Evolutionary conservation across 805 yeast species (phyloP).

Genomic region (Torulaspora microellipsoides): DNA sequence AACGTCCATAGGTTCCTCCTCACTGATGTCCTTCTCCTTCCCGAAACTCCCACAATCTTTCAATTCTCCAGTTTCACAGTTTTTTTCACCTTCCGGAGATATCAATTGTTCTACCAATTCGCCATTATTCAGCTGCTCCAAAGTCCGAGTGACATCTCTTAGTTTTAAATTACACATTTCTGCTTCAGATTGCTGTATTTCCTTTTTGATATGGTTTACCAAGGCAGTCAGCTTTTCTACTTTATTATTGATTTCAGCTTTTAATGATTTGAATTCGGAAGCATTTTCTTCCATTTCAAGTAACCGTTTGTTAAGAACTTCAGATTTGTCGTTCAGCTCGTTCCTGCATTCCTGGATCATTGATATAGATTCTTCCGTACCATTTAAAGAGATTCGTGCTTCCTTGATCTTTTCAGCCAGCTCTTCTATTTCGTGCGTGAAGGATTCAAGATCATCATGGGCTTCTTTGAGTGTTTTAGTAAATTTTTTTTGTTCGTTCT

Average conservation of each 20-base stretch:
- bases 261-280: conserved; percentile 56
- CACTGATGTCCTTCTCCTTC: conserved; percentile 16
- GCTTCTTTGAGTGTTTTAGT: conserved; percentile 44
- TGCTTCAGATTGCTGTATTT: conserved; percentile 37
- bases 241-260: conserved; percentile 61
- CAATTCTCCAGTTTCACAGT: neutral
- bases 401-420: conserved; percentile 30
- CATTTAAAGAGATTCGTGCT: conserved; percentile 35
- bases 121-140: conserved; percentile 14
- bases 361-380: conserved; percentile 29
- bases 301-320: conserved; percentile 39
- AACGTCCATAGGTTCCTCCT: conserved; percentile 20
- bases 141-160: conserved; percentile 46
- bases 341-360: conserved; percentile 42
- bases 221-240: conserved; percentile 51
- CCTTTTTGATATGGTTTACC: conserved; percentile 38
- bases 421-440: conserved; percentile 33
- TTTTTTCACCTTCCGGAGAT: neutral
- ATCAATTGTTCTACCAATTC: neutral
- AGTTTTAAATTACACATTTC: conserved; percentile 43
- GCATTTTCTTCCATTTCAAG: conserved; percentile 42
- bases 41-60: neutral
- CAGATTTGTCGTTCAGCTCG: conserved; percentile 38
- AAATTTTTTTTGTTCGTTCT: conserved; percentile 57
- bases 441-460: conserved; percentile 44